These are phyloP conservation scores for Raffaelea albimanens DNA, from an alignment of 2,329 filamentous ascomycete genomes.

Conservation along the genomic window DNA sequence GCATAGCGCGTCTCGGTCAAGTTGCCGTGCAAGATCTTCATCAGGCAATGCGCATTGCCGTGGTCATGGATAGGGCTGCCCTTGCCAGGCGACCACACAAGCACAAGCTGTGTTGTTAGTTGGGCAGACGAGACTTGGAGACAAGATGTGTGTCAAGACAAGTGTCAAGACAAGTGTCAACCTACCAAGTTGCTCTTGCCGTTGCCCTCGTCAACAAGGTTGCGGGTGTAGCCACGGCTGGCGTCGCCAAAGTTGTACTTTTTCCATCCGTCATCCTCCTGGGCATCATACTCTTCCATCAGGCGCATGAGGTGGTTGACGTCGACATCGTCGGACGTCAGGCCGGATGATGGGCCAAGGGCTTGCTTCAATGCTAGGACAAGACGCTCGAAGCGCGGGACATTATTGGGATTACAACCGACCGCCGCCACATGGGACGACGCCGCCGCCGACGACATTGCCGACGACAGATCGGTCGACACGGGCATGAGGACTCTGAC, in stretches of 20 bases:
- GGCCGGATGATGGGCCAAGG: constrained; percentile 71
- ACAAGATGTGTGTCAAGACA: no score
- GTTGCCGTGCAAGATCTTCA: constrained; percentile 75
- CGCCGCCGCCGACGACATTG: not conserved
- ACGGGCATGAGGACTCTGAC: not conserved
- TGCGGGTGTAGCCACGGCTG: constrained; percentile 69
- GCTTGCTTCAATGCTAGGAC: constrained; percentile 63
- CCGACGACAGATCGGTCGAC: not conserved
- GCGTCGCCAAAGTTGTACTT: constrained; percentile 65
- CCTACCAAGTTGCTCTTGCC: constrained; percentile 46
- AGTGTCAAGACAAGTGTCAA: constrained; percentile 3
- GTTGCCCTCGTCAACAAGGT: constrained; percentile 84
- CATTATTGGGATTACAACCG: constrained; percentile 13
- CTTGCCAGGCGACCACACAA: constrained; percentile 83
- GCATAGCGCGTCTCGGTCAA: constrained; percentile 75
- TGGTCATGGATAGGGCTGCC: constrained; percentile 82
- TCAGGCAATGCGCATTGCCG: constrained; percentile 81
- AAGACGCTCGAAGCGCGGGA: constrained; percentile 55
- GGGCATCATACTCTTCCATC: constrained; percentile 66
- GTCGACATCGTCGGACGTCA: constrained; percentile 75
- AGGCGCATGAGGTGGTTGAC: constrained; percentile 58
- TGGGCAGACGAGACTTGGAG: no score
- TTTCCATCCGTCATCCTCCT: constrained; percentile 59
- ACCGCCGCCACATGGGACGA: constrained; percentile 1
- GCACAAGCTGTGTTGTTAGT: constrained; percentile 52